These are phyloP conservation scores for Beta corolliflora DNA, from an alignment of 179 eudicot genomes.

Conservation along the genomic window DNA sequence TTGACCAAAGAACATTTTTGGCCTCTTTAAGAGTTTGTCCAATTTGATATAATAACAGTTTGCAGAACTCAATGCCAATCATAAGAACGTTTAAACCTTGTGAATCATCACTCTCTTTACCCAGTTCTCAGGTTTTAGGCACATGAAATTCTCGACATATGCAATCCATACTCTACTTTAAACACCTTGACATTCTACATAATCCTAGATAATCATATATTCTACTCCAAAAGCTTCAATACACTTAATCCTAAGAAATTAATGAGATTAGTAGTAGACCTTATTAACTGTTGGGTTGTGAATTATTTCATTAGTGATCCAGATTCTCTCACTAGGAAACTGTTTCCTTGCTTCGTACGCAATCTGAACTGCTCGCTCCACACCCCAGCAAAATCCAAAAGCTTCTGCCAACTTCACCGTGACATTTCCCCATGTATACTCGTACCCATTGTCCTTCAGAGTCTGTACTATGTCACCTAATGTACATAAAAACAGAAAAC, in stretches of 20 bases:
- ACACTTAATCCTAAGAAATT: not conserved
- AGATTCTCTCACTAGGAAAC: slow-evolving; percentile 75
- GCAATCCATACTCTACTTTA: not conserved
- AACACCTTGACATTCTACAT: not conserved
- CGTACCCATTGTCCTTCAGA: slow-evolving; percentile 85
- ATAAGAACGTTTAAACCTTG: not conserved
- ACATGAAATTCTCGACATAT: not conserved
- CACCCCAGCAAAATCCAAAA: slow-evolving; percentile 98
- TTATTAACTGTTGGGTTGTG: slow-evolving; percentile 93
- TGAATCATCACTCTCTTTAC: not conserved
- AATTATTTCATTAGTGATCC: slow-evolving; percentile 93
- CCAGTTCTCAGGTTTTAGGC: not conserved
- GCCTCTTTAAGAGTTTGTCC: slow-evolving; percentile 11
- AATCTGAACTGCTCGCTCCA: slow-evolving; percentile 93
- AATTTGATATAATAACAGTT: not conserved
- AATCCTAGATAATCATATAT: too few relatives aligned
- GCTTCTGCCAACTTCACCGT: slow-evolving; percentile 89
- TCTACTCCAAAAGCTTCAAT: not conserved
- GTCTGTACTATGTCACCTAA: slow-evolving; percentile 89
- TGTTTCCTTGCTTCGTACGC: slow-evolving; percentile 92
- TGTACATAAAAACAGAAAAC: slow-evolving; percentile 17
- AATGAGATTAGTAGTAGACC: slow-evolving; percentile 37
- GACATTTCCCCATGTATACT: slow-evolving; percentile 92
- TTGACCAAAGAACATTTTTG: not conserved
- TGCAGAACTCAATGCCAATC: not conserved